phyloP scores from a whole-genome alignment of 2,329 filamentous ascomycete genomes.

The Phaeomoniella chlamydospora region DNA sequence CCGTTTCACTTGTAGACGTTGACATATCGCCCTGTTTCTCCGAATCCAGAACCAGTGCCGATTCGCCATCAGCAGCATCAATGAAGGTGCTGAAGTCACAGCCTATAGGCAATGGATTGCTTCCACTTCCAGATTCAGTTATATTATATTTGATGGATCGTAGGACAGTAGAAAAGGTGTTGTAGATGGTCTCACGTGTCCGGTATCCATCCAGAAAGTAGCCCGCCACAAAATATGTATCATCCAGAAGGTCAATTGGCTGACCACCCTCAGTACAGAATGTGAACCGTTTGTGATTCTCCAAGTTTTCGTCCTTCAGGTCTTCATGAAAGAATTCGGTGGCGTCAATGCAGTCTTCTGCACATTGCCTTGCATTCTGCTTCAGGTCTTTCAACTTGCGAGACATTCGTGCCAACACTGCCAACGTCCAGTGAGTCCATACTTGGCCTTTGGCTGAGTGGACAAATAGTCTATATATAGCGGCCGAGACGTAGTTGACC shows the following conservation, averaged over 20 bases:
- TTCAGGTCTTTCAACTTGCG: background rate
- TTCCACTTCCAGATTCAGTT: background rate
- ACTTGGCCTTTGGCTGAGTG: background rate
- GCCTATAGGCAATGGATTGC: background rate
- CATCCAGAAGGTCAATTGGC: background rate
- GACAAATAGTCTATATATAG: background rate
- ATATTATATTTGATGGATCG: too few species aligned
- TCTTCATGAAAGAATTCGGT: conserved; percentile 1
- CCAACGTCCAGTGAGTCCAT: background rate
- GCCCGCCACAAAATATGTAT: background rate
- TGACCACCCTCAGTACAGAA: background rate
- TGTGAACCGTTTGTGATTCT: background rate
- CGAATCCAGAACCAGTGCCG: background rate
- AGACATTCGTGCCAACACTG: background rate
- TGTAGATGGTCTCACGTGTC: background rate
- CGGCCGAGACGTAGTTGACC: background rate
- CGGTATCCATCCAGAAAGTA: background rate
- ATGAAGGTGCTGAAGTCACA: background rate
- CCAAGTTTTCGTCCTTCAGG: conserved; percentile 1
- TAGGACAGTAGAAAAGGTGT: background rate
- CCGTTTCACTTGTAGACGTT: background rate
- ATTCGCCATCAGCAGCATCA: background rate
- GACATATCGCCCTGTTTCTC: background rate
- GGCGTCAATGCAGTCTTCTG: background rate
- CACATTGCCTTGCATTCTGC: background rate